Percentiles rank a stretch among this genome's conserved stretches.
Evolutionary conservation across 2,329 filamentous ascomycete genomes (phyloP).

Genomic region (Ophiostoma piceae): DNA sequence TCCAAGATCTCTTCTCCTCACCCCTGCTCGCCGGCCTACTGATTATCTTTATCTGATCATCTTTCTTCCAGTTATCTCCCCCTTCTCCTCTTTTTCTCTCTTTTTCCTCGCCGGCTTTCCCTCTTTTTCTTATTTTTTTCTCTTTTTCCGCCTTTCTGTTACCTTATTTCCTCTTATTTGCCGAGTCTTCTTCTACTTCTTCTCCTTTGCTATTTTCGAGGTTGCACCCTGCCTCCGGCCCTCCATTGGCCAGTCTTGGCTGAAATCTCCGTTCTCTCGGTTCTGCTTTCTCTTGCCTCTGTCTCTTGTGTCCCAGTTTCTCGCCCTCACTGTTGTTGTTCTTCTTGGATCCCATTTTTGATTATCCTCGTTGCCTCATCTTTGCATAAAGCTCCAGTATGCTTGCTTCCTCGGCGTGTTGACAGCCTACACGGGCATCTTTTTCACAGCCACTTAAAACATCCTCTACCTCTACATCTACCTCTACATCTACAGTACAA

Average conservation of each 20-base stretch:
- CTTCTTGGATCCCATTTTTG: neutral
- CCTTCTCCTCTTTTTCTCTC: neutral
- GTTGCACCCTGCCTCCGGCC: neutral
- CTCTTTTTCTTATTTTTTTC: neutral
- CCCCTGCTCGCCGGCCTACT: neutral
- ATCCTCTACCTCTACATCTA: neutral
- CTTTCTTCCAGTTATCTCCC: constrained; percentile 7
- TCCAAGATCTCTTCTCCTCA: neutral
- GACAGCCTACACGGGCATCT: neutral
- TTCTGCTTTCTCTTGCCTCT: neutral
- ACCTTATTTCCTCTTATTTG: neutral
- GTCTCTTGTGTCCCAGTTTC: no score
- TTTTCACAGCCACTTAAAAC: neutral
- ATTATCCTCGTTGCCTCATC: neutral
- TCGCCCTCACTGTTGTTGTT: neutral
- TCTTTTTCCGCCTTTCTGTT: neutral
- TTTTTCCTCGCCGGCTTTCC: neutral
- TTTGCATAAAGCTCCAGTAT: neutral
- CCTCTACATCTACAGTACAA: neutral
- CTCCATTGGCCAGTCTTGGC: neutral
- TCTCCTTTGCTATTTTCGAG: neutral
- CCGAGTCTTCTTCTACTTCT: constrained; percentile 9
- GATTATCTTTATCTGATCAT: constrained; percentile 14
- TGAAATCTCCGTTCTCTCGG: constrained; percentile 2
- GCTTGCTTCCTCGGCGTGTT: neutral